Base-by-base conservation (phyloP, 164 flowering plant species). In the Tinospora cordifolia region DNA sequence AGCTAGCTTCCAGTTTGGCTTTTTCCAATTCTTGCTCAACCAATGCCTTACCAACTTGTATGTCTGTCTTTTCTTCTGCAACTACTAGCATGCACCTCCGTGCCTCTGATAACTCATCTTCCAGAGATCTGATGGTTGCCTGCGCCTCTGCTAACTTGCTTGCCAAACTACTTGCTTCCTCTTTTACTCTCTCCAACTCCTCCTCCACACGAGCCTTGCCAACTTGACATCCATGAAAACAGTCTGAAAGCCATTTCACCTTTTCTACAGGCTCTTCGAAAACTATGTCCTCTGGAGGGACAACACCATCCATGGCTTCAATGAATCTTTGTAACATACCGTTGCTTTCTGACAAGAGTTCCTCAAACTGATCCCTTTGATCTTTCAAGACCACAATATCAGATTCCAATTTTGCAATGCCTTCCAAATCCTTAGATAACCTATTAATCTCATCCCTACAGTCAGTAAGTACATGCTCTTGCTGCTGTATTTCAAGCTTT, bases 241-340 rank as follows among this genome's bases (percentile, higher is more conserved):
- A 79, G 25, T 75, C 80, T 30, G 79, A 78, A 74, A 93, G 70
- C 89, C 90, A 85, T 67, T 81, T 81, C 65, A 89, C 69, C 82
- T 90, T 94, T 46, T 82, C 92, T 26, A 81, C 64, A 39, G 95
- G 93, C 30, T 88, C 90, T 65, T 85, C 79, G 77, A 81, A 83
- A 46, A 47, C 75, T 58, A 76, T 67, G 72, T 77, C 84, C 73
- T 59, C 76, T 7, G 92, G 87, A 77, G 83, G 71, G 75, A 38
- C 73, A 74, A 90, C 79, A 34, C 62, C 68, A 62, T 90, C 89
- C 44, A 90, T 75, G 8, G 86, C 79, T 72, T 84, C 83, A 44
- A 84, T 76, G 27, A 92, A 76, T 36, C 76, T 83, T 71, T 85
- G 87, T 67, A 88, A 65, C 79, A 81, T 78, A 66, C 67, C 63